phyloP scores from a whole-genome alignment of 352 stramenopile genomes.

The Lagenidium giganteum region DNA sequence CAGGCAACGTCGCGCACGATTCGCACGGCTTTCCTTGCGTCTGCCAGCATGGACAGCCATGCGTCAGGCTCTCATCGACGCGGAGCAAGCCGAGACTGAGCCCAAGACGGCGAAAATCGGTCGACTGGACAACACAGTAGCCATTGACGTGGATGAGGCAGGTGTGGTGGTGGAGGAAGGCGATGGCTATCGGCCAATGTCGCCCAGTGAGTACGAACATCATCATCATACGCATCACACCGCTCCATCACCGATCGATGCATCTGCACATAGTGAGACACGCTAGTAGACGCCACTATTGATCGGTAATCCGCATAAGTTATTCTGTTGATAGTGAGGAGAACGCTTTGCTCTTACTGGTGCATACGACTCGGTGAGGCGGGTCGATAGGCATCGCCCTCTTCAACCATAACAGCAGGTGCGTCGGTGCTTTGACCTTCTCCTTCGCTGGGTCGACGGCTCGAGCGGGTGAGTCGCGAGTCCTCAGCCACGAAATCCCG shows the following conservation, averaged over 20 bases:
- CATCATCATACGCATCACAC: conserved; percentile 1
- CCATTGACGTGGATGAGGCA: neutral
- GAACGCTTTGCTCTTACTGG: conserved; percentile 16
- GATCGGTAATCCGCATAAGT: conserved; percentile 7
- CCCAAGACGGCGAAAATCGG: too few relatives aligned
- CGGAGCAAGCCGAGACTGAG: conserved; percentile 8
- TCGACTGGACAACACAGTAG: neutral
- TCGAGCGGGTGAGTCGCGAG: conserved; percentile 1
- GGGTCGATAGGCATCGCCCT: conserved; percentile 36
- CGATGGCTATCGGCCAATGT: conserved; percentile 6
- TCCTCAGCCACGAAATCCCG: conserved; percentile 27
- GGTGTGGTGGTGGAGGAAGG: conserved; percentile 9
- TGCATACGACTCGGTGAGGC: conserved; percentile 36
- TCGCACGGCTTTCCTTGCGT: conserved; percentile 2
- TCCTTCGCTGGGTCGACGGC: neutral
- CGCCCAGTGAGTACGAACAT: conserved; percentile 11
- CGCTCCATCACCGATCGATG: neutral
- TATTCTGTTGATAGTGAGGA: neutral
- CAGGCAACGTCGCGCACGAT: conserved; percentile 6
- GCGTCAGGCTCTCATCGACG: conserved; percentile 14
- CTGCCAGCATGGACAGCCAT: conserved; percentile 10
- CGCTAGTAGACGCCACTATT: conserved; percentile 1
- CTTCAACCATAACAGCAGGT: conserved; percentile 24
- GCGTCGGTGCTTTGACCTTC: conserved; percentile 10
- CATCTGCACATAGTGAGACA: neutral